phyloP scores from a whole-genome alignment of 2,329 filamentous ascomycete species.

The Seiridium cupressi region DNA sequence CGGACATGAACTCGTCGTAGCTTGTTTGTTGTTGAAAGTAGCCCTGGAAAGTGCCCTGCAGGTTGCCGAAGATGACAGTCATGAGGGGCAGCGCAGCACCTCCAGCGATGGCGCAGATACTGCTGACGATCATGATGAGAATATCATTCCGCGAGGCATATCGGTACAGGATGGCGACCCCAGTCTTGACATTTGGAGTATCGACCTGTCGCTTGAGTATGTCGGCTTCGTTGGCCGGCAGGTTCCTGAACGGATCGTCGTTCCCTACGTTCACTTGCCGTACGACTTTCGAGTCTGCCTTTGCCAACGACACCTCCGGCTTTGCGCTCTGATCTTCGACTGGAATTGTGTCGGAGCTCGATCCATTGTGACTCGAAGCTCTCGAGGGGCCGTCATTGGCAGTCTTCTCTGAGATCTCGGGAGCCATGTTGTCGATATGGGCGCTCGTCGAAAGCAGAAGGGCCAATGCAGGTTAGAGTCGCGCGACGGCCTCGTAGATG shows the following conservation, averaged over 20 bases:
- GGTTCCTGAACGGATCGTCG: conserved; percentile 57
- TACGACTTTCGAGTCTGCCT: conserved; percentile 42
- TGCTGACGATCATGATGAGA: conserved; percentile 59
- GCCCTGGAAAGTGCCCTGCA: conserved; percentile 69
- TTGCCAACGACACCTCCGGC: conserved; percentile 26
- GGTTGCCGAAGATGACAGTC: conserved; percentile 76
- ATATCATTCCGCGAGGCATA: conserved; percentile 68
- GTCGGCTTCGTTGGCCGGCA: conserved; percentile 63
- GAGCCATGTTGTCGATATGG: background rate
- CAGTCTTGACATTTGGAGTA: conserved; percentile 62
- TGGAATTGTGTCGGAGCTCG: conserved; percentile 22
- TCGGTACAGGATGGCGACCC: conserved; percentile 64
- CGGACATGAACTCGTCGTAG: conserved; percentile 55
- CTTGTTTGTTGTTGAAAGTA: conserved; percentile 51
- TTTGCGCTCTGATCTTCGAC: conserved; percentile 15
- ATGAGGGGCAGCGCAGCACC: conserved; percentile 78
- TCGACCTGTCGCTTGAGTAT: conserved; percentile 69
- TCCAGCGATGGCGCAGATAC: conserved; percentile 65
- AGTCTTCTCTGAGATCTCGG: conserved; percentile 27
- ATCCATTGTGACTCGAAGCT: conserved; percentile 34
- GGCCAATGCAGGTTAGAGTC: background rate
- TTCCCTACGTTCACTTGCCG: conserved; percentile 37
- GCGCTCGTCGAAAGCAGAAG: background rate
- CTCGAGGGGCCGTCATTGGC: conserved; percentile 20
- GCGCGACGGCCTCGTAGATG: background rate